These are phyloP conservation scores for Venturia pyrina DNA, from an alignment of 2,329 filamentous ascomycete genomes.

Conservation along the genomic window DNA sequence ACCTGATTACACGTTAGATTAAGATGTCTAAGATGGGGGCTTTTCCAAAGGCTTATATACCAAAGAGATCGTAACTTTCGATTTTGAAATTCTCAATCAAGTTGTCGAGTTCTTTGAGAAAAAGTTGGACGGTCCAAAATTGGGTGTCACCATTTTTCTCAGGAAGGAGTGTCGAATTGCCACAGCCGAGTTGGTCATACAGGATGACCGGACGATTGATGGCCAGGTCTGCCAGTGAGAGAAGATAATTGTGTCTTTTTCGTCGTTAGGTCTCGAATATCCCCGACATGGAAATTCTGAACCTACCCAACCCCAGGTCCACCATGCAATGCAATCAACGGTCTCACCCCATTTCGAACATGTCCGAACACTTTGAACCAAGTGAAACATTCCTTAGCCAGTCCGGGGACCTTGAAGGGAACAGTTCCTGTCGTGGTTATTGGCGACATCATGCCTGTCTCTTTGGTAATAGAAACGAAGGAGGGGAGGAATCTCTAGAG, in stretches of 20 bases:
- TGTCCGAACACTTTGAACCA: slow-evolving; percentile 31
- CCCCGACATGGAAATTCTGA: not conserved
- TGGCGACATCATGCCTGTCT: not conserved
- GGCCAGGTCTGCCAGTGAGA: slow-evolving; percentile 16
- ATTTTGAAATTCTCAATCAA: slow-evolving; percentile 10
- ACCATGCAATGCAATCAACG: slow-evolving; percentile 33
- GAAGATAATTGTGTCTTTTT: slow-evolving; percentile 30
- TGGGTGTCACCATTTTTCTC: slow-evolving; percentile 12
- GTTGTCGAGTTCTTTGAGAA: slow-evolving; percentile 12
- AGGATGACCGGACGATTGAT: slow-evolving; percentile 12
- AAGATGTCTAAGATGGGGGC: not conserved
- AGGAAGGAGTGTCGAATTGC: slow-evolving; percentile 8
- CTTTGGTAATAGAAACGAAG: not conserved
- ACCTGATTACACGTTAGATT: not conserved
- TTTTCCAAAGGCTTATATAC: not conserved
- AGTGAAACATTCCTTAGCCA: slow-evolving; percentile 19
- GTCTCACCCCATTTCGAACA: slow-evolving; percentile 20
- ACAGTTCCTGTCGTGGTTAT: not conserved
- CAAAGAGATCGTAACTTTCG: slow-evolving; percentile 11
- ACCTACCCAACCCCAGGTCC: slow-evolving; percentile 34
- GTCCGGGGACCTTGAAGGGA: not conserved
- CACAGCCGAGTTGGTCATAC: slow-evolving; percentile 14
- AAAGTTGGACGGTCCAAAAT: slow-evolving; percentile 13
- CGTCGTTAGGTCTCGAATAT: not conserved
- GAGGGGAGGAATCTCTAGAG: not conserved